Base-by-base conservation (phyloP, 2,329 filamentous ascomycete species). In the Fusarium chuoi region DNA sequence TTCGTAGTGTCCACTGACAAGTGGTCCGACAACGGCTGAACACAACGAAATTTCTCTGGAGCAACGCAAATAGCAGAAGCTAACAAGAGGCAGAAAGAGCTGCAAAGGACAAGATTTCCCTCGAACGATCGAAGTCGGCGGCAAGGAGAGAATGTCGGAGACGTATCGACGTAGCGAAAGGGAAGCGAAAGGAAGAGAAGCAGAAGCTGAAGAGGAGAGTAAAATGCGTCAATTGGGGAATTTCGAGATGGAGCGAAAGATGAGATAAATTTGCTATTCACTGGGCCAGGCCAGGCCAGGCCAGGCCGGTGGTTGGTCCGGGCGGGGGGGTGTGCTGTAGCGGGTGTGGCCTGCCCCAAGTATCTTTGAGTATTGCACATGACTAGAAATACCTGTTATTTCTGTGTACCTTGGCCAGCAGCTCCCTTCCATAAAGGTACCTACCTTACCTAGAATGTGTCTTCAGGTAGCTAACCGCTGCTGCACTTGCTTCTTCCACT, bases 141-240 rank as follows among this genome's bases (percentile, higher is more conserved):
- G 64, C 65, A 70, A 52, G 28, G 41, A 48, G 60, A 64, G 67
- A 35, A 52, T 62, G 62, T 66, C 72, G 66, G 56, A 58, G 57
- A 73, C 54, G 46, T 51, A 51, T 73, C 68, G 65, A 67, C 44
- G 45, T 70, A 67, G 61, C 48, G 55, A 67, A 62, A 46, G 52
- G 46, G 61, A 63, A 49, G 57, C 41, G 38, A 57, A 70, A 65
- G 39, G 62, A 72, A 64, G 51, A 38, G 58, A 68, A 62, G 54
- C 52, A 48, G 56, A 68, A 56, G 63, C 58, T 62, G 48, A 65
- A 63, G 68, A 65, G 64, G 65, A 69, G 68, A 70, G 57, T 57
- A 62, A 78, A 73, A 75, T 77, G 75, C 73, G 76, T 78, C 75
- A 78, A 78, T 78, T 78, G 76, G 70, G 65, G 71, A 73, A 75